Base-by-base conservation (phyloP, 1,139 yeast genomes). In the Candida anutae region DNA sequence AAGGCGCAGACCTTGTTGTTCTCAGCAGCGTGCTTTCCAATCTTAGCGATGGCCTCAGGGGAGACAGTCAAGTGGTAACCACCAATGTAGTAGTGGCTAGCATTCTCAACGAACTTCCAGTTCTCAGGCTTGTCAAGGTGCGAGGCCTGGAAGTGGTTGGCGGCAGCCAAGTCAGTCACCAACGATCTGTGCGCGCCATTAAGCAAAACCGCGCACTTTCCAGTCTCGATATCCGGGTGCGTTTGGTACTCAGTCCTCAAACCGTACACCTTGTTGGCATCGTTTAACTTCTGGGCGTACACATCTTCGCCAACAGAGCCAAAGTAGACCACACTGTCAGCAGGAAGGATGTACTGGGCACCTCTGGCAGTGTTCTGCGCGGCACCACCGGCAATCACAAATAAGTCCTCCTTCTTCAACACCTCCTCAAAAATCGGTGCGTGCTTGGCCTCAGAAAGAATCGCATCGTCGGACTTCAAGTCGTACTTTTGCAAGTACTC, bases 351-450 rank as follows among this genome's bases (percentile, higher is more conserved):
- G 63, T 85, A 88, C 53, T 90, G 96, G 29, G 97, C 97, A 51
- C 95, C 99, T 65, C 99, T 78, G 35, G 98, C 96, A 39, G 98
- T 79, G 67, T 90, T 90, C 66, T 90, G 99, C 36, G 97, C 98
- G 45, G 99, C 98, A 55, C 99, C 99, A 45, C 99, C 99, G 37
- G 99, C 98, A 45, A 90, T 75, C 39, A 77, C 62, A 50, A 76
- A 74, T 42, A 83, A 77, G 37, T 69, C 74, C 24, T 72, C 65
- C 53, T 65, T 63, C 29, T 67, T 57, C 39, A 84, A 62, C 42
- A 82, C 71, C 59, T 88, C 97, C 34, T 73, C 79, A 56, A 68
- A 90, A 54, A 90, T 83, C 32, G 88, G 84, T 74, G 78, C 61
- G 63, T 85, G 96, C 58, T 79, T 74, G 42, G 77, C 88, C 48